These are phyloP conservation scores for Debaryomyces fabryi DNA, from an alignment of 1,139 yeast species.

Conservation along the genomic window DNA sequence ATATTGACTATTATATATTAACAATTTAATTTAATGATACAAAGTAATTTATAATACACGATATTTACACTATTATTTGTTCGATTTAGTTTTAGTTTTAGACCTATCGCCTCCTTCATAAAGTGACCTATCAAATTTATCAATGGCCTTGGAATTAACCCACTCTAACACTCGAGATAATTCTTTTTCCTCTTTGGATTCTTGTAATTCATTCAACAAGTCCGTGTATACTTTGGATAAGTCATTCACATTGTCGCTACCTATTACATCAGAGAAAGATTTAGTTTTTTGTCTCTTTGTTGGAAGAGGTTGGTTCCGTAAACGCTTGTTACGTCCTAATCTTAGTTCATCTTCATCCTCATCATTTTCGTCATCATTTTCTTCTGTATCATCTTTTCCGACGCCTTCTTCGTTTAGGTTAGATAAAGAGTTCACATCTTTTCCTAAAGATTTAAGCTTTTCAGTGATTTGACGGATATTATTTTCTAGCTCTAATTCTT, in stretches of 20 bases:
- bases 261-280: conserved; percentile 12
- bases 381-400: conserved; percentile 20
- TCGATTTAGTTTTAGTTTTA: conserved; percentile 25
- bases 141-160: conserved; percentile 63
- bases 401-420: conserved; percentile 13
- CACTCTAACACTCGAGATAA: conserved; percentile 55
- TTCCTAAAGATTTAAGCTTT: conserved; percentile 30
- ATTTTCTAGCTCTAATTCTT: conserved; percentile 42
- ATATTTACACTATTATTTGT: conserved; percentile 9
- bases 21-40: neutral
- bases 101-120: conserved; percentile 58
- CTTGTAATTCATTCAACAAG: conserved; percentile 26
- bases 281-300: conserved; percentile 14
- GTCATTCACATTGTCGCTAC: conserved; percentile 12
- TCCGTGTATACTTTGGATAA: conserved; percentile 14
- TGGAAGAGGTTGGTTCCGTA: conserved; percentile 12
- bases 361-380: conserved; percentile 19
- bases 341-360: conserved; percentile 22
- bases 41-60: conserved; percentile 8
- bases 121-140: conserved; percentile 51
- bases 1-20: conserved; percentile 6
- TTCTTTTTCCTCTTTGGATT: conserved; percentile 41
- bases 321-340: conserved; percentile 20
- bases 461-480: conserved; percentile 34
- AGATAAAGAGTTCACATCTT: conserved; percentile 3